These are phyloP conservation scores for Saccharomyces hybrid DNA, from an alignment of 1,139 yeast species.

Conservation along the genomic window DNA sequence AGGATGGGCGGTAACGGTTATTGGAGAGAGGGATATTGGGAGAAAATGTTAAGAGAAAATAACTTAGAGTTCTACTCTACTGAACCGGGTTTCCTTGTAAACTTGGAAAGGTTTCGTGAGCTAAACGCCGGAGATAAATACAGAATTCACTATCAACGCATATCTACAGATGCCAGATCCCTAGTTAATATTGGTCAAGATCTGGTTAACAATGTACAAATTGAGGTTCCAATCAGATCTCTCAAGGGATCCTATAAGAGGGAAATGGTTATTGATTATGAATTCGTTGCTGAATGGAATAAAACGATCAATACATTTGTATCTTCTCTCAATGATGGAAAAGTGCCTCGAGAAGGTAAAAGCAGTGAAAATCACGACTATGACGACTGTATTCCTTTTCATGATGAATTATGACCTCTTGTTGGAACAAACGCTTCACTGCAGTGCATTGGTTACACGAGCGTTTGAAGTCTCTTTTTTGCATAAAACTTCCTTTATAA, in stretches of 20 bases:
- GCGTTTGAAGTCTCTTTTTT: background rate
- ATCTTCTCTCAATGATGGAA: background rate
- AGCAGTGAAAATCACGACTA: background rate
- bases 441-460: background rate
- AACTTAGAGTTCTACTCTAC: conserved; percentile 67
- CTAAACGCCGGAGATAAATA: conserved; percentile 69
- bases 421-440: background rate
- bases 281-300: background rate
- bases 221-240: conserved; percentile 26
- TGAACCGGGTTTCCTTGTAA: conserved; percentile 70
- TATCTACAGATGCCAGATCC: conserved; percentile 74
- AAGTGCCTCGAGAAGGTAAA: background rate
- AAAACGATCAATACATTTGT: background rate
- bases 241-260: conserved; percentile 3
- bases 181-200: conserved; percentile 88
- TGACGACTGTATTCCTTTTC: background rate
- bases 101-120: conserved; percentile 56
- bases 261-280: background rate
- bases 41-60: conserved; percentile 49
- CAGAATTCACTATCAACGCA: conserved; percentile 75
- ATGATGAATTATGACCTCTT: background rate
- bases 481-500: background rate
- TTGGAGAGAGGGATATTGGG: conserved; percentile 95
- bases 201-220: conserved; percentile 78
- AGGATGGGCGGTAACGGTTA: conserved; percentile 85